phyloP scores from a whole-genome alignment of 2,329 filamentous ascomycete genomes.

The Pezicula rhizophila region DNA sequence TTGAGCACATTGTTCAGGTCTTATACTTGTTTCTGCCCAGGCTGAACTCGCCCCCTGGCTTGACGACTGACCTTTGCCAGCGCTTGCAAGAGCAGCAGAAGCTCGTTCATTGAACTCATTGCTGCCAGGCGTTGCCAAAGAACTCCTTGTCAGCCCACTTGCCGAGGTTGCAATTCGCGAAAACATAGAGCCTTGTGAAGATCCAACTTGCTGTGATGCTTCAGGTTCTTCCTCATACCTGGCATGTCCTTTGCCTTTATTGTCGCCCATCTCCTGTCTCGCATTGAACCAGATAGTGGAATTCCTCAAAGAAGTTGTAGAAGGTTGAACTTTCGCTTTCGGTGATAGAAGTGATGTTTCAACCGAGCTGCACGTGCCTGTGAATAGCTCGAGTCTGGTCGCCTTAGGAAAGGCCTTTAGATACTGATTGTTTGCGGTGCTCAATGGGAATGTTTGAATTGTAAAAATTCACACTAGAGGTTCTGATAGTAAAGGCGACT shows the following conservation, averaged over 20 bases:
- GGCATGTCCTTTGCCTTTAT: constrained; percentile 20
- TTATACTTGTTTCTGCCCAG: constrained; percentile 17
- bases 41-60: constrained; percentile 5
- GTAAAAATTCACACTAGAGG: too few species aligned
- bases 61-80: constrained; percentile 17
- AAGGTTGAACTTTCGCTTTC: neutral
- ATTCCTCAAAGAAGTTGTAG: neutral
- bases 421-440: too few species aligned
- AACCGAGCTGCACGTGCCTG: too few species aligned
- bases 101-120: constrained; percentile 16
- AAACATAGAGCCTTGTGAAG: constrained; percentile 13
- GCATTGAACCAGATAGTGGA: neutral
- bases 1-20: constrained; percentile 6
- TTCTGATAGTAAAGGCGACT: too few species aligned
- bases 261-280: constrained; percentile 6
- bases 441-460: too few species aligned
- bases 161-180: constrained; percentile 28
- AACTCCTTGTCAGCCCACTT: constrained; percentile 26
- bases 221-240: constrained; percentile 4
- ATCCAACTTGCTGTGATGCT: constrained; percentile 1
- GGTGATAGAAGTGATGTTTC: too few species aligned
- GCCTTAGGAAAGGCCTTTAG: too few species aligned
- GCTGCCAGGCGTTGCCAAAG: constrained; percentile 20
- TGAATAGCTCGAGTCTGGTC: too few species aligned
- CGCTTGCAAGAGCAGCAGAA: constrained; percentile 17